phyloP scores from a whole-genome alignment of 192 early-diverging fungal species.

The Coemansia sp. region DNA sequence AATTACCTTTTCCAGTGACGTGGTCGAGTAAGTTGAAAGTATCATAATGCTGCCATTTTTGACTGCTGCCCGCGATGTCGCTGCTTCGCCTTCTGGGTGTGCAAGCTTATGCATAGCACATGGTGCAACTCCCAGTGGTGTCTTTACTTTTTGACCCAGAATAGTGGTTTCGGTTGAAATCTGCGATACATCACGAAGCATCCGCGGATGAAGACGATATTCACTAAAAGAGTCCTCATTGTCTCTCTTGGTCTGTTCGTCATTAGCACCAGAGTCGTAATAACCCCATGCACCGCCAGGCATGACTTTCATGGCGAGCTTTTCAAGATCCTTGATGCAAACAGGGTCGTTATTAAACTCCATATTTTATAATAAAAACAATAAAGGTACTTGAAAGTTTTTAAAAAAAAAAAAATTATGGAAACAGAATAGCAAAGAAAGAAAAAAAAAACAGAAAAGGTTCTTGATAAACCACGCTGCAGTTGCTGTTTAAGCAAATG shows the following conservation, averaged over 20 bases:
- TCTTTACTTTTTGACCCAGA: conserved; percentile 57
- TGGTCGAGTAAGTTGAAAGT: conserved; percentile 65
- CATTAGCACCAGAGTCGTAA: conserved; percentile 59
- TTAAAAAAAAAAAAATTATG: conserved; percentile 1
- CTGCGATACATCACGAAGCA: conserved; percentile 70
- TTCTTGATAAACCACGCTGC: not conserved
- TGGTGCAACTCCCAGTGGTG: conserved; percentile 76
- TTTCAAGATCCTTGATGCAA: conserved; percentile 55
- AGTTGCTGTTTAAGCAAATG: not conserved
- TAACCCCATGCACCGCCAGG: conserved; percentile 54
- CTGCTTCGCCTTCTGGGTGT: conserved; percentile 65
- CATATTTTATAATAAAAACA: conserved; percentile 13
- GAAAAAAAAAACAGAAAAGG: not conserved
- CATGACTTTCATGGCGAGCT: conserved; percentile 35
- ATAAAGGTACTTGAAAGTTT: not conserved
- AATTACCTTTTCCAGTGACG: conserved; percentile 65
- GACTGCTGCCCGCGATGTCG: conserved; percentile 60
- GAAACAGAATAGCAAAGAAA: not conserved
- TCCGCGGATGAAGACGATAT: conserved; percentile 61
- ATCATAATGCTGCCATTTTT: conserved; percentile 55
- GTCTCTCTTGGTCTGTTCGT: conserved; percentile 54
- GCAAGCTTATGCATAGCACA: conserved; percentile 78
- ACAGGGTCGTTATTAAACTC: conserved; percentile 26
- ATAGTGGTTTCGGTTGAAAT: conserved; percentile 65
- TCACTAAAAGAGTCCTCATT: conserved; percentile 49